Base-by-base conservation (phyloP, 1,139 yeast genomes). In the Blastobotrys capitulatus region DNA sequence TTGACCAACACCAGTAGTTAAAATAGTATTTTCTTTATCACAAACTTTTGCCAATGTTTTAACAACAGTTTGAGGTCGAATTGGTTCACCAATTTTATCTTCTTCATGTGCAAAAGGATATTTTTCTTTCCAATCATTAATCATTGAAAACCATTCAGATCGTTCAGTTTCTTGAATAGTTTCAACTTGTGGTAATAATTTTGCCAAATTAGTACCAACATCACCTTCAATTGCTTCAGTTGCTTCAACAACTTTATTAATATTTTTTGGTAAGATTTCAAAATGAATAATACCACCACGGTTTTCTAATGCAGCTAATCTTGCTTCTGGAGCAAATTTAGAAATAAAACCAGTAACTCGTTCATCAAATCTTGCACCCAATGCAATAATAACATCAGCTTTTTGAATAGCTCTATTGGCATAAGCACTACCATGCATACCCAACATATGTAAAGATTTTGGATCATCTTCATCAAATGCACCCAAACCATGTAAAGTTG, bases 1-100 rank as follows among this genome's bases (percentile, higher is more conserved):
- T 76, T 92, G 98, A 54, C 98, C 98, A 51, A 92, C 97, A 76
- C 98, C 98, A 43, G 98, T 92, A 50, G 97, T 86, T 60, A 92
- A 83, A 63, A 89, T 81, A 55, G 88, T 90, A 67, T 80, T 86
- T 55, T 80, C 82, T 48, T 74, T 75, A 54, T 73, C 72, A 37
- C 90, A 82, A 62, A 89, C 83, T 56, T 81, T 77, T 9, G 95
- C 82, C 52, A 92, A 77, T 69, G 86, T 92, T 49, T 76, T 72
- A 56, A 92, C 82, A 52, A 90, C 82, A 42, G 97, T 87, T 74
- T 92, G 98, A 44, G 98, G 98, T 68, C 90, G 90, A 62, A 92
- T 84, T 61, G 75, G 77, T 25, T 89, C 86, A 40, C 81, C 95
- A 41, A 60, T 60, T 44, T 63, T 67, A 44, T 63, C 64, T 70